phyloP scores from a whole-genome alignment of 768 basidiomycete genomes.

The Chalciporus piperatus region DNA sequence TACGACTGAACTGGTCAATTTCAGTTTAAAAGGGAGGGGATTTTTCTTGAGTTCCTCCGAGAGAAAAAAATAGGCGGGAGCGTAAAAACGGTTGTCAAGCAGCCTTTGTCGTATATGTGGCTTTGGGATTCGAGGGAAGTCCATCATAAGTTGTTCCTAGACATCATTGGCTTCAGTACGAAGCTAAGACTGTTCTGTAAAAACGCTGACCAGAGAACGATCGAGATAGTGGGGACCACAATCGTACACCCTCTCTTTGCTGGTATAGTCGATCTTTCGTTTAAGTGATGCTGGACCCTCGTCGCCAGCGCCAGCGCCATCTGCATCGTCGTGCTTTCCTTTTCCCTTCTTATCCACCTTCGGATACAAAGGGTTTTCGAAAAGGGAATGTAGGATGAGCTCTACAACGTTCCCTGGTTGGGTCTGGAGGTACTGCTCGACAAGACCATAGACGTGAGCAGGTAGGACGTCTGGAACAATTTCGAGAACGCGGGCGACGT shows the following conservation, averaged over 20 bases:
- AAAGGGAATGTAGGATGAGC: conserved; percentile 54
- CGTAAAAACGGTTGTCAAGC: conserved; percentile 48
- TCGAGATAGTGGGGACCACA: conserved; percentile 48
- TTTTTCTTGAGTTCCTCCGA: conserved; percentile 31
- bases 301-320: conserved; percentile 16
- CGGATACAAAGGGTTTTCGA: conserved; percentile 63
- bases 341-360: conserved; percentile 48
- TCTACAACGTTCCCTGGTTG: conserved; percentile 43
- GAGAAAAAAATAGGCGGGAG: conserved; percentile 60
- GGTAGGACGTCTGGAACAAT: conserved; percentile 71
- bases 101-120: conserved; percentile 50
- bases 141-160: conserved; percentile 50
- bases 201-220: conserved; percentile 46
- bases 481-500: conserved; percentile 55
- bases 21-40: conserved; percentile 38
- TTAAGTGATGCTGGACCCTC: conserved; percentile 37
- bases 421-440: conserved; percentile 41
- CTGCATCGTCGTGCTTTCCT: conserved; percentile 36
- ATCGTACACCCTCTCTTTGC: conserved; percentile 40
- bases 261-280: conserved; percentile 53
- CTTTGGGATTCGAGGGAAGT: conserved; percentile 60
- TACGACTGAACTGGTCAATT: conserved; percentile 31
- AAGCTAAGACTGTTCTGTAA: neutral
- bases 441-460: conserved; percentile 47
- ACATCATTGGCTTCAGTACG: neutral